Base-by-base conservation (phyloP, 2,329 filamentous ascomycete genomes). In the Colletotrichum navitas region DNA sequence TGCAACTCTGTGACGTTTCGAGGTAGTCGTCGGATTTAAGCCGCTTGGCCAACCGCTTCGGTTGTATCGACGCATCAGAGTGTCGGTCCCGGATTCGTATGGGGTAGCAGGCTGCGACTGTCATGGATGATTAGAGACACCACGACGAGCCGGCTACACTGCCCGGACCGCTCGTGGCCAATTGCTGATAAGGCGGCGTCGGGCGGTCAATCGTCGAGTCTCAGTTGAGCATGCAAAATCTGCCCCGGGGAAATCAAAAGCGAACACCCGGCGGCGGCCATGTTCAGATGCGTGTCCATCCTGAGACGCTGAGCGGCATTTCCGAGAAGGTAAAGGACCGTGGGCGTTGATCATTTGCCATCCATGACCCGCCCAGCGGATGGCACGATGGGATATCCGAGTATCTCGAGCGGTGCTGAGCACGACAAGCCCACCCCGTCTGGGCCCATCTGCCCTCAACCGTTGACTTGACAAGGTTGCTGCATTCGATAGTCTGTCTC, bases 191-290 rank as follows among this genome's bases (percentile, higher is more conserved):
- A 14, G n/a, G 16, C 41, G 34, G 26, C 16, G 45, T 52, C 47
- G 32, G 45, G 68, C 63, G 56, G 63, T 62, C 63, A 62, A 47
- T 52, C 65, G 49, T 60, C 58, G 41, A 47, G 58, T 45, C 16
- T 54, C 12, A 26, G 51, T 32, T 58, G 61, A 10, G 45, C 43
- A 55, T 63, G 43, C 26, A 59, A 16, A 12, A 26, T 36, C 32
- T 51, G n/a, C 3, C 60, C 47, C 32, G 60, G 45, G 29, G 59
- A 26, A 49, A 26, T n/a, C 39, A 21, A 43, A 16, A 43, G 26
- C 24, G 61, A 49, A 52, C 32, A 65, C 43, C 1, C 43, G 43
- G 43, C 14, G 32, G 29, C 34, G 43, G 61, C 43, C 49, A 52
- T 64, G 34, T 24, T 41, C 26, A 55, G 32, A 16, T 49, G 63